Evolutionary conservation across 2,329 filamentous ascomycete genomes (phyloP), one percentile per base, ranked within the genome.

Genomic region (Diaporthe ilicicola): DNA sequence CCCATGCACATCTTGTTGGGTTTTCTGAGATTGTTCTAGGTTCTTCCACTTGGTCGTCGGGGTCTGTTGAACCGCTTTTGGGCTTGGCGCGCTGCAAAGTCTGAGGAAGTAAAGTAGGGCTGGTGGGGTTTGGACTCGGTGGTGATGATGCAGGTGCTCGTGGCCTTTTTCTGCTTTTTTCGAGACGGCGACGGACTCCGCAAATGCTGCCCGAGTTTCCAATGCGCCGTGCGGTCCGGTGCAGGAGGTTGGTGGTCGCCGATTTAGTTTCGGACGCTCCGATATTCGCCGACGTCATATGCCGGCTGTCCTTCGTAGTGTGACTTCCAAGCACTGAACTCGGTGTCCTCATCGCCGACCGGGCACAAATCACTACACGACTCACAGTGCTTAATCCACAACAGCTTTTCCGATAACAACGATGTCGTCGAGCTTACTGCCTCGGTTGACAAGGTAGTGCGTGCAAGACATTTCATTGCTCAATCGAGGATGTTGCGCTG

Each of bases 1-100:
- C 79, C 74, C 76, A 81, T 81, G 64, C 83, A 85, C 83, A 85
- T 85, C 24, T 46, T 80, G 72, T 13, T 53, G 37, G 8, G 46
- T 59, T 44, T 22, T 22, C 13, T 55, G n/a, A n/a, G n/a, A n/a
- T n/a, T n/a, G n/a, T n/a, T n/a, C n/a, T n/a, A n/a, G n/a, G n/a
- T n/a, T n/a, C n/a, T n/a, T n/a, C n/a, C n/a, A n/a, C n/a, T 13
- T 65, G 8, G 54, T 3, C 13, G 39, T 27, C 6, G 46, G 10
- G 37, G 29, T 44, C 37, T 24, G 4, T 10, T 39, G 44, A 13
- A 12, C 10, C 4, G 17, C 19, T 12, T 15, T 15, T 8, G 8
- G 2, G 37, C 34, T 42, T 24, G 24, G 44, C 44, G 17, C 15
- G 67, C n/a, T 48, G 46, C 17, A 19, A 6, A 42, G 22, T n/a